phyloP scores from a whole-genome alignment of 441 rosid genomes.

The Jatropha podagrica region DNA sequence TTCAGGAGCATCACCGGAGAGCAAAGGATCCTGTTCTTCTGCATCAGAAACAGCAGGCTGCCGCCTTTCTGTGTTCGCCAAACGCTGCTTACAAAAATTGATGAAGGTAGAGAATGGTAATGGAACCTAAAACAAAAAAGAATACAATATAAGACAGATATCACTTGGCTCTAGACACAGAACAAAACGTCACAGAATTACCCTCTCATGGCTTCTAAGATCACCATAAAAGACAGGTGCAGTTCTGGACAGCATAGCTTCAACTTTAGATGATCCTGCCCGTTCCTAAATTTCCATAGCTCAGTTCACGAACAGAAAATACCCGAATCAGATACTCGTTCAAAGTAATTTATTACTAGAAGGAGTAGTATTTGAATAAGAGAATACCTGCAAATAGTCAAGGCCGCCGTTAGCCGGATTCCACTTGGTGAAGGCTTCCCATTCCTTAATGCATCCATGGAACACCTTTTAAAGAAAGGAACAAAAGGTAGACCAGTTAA shows the following conservation, averaged over 20 bases:
- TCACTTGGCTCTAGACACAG: neutral
- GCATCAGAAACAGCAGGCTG: constrained; percentile 19
- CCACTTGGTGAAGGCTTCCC: constrained; percentile 77
- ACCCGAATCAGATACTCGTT: neutral
- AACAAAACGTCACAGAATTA: constrained; percentile 18
- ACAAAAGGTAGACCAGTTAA: neutral
- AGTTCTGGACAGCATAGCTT: constrained; percentile 71
- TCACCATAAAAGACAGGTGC: constrained; percentile 87
- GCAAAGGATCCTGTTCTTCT: constrained; percentile 31
- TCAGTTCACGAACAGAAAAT: neutral
- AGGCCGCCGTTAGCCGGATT: constrained; percentile 72
- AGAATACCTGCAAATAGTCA: constrained; percentile 66
- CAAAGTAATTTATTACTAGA: neutral
- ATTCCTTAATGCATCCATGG: constrained; percentile 50
- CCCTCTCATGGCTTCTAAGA: constrained; percentile 90
- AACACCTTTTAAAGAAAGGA: constrained; percentile 49
- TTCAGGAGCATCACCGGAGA: constrained; percentile 42
- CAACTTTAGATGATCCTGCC: constrained; percentile 62
- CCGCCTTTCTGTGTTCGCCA: constrained; percentile 32
- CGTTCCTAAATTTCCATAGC: constrained; percentile 44
- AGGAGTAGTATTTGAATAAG: neutral
- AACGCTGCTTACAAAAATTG: constrained; percentile 54
- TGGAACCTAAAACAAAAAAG: constrained; percentile 49
- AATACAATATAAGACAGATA: neutral
- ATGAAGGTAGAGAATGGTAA: constrained; percentile 72